Base-by-base conservation (phyloP, 2,329 filamentous ascomycete species). In the Leptographium radiaticola region DNA sequence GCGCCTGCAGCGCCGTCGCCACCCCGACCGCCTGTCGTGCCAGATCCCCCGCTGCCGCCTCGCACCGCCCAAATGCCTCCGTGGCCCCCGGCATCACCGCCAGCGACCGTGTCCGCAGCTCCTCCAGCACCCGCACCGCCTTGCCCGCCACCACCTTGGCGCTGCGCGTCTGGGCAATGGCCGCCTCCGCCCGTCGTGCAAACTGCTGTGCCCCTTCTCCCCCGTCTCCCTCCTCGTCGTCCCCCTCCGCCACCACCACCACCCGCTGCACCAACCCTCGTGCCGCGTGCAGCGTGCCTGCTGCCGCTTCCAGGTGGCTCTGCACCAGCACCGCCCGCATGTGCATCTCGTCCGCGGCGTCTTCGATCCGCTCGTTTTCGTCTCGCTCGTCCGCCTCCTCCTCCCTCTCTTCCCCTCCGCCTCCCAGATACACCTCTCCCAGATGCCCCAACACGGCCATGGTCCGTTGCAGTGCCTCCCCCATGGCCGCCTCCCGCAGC, bases 401-500 rank as follows among this genome's bases (percentile, higher is more conserved):
- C 33, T 43, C 36, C 39, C 38, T 36, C 49, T 44, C 25, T 39
- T 18, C 45, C 30, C 25, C 48, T 1, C 44, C 47, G 2, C 44
- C 5, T 1, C 81, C 76, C 48, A 95, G 82, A 63, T 95, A 83
- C 25, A 90, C 83, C 63, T 91, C 87, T 11, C 82, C 84, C 15
- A 96, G 77, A 66, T 96, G 89, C n/a, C 80, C 80, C 75, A 96
- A 84, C 53, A 96, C 77, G 52, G 89, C 86, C 60, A 94, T 87
- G 8, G 87, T 91, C 53, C 86, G 81, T 62, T 91, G 84, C 40
- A 97, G 73, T 64, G 95, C 88, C 30, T 81, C 80, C 0, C 87
- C 83, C 63, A 89, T 89, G 62, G 88, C 84, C 66, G 85, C 81
- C 68, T 91, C 86, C 67, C 89, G 89, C 49, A 97, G 71, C 54